Conservation (phyloP, 2,329 filamentous ascomycete species). For the Ophiosphaerella korrae region DNA sequence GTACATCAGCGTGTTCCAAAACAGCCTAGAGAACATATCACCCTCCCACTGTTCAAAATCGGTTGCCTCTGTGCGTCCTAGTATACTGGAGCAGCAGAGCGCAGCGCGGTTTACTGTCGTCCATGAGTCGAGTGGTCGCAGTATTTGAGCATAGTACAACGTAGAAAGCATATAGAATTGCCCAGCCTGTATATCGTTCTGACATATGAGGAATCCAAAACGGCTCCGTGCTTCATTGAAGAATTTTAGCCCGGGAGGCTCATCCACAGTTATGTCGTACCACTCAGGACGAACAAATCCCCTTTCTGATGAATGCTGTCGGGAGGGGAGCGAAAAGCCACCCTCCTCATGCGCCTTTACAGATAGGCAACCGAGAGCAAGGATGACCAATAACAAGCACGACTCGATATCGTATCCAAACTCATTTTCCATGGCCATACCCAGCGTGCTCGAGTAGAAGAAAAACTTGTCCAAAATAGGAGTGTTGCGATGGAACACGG, state of each 20-base stretch:
- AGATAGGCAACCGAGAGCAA: constrained; percentile 59
- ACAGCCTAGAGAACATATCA: constrained; percentile 61
- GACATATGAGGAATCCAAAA: constrained; percentile 57
- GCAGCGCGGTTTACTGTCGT: constrained; percentile 59
- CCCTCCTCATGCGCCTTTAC: constrained; percentile 57
- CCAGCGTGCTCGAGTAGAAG: constrained; percentile 58
- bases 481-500: constrained; percentile 60
- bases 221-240: constrained; percentile 61
- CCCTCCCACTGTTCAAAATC: constrained; percentile 59
- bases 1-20: constrained; percentile 62
- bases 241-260: constrained; percentile 56
- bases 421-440: constrained; percentile 54
- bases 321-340: constrained; percentile 52
- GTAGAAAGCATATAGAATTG: constrained; percentile 60
- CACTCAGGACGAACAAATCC: constrained; percentile 40
- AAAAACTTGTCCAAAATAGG: constrained; percentile 59
- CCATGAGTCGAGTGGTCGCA: constrained; percentile 61
- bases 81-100: constrained; percentile 54
- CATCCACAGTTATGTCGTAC: constrained; percentile 42
- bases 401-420: constrained; percentile 60
- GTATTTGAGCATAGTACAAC: constrained; percentile 58
- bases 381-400: constrained; percentile 57
- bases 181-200: constrained; percentile 57
- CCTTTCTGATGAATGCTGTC: constrained; percentile 9
- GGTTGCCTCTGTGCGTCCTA: constrained; percentile 50